Evolutionary conservation across 2,329 filamentous ascomycete species (phyloP).

Genomic region (Talaromyces sp.): DNA sequence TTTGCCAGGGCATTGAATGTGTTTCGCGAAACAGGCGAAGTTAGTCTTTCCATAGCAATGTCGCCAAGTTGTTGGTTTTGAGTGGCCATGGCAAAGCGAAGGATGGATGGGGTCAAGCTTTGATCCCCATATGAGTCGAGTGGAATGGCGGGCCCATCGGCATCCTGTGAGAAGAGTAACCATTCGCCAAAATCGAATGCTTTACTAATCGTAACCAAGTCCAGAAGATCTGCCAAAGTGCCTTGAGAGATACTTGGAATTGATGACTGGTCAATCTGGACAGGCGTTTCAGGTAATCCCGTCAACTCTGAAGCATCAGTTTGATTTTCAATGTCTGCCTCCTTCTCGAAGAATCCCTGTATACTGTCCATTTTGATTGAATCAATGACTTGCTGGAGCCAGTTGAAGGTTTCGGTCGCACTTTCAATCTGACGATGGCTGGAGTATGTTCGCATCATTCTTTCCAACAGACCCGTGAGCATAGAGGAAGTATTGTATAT

Average conservation of each 20-base stretch:
- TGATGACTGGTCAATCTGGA: constrained; percentile 23
- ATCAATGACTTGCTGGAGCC: constrained; percentile 31
- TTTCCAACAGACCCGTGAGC: constrained; percentile 29
- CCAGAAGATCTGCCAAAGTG: constrained; percentile 48
- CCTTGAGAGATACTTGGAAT: constrained; percentile 40
- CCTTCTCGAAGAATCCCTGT: constrained; percentile 23
- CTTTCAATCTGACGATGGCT: constrained; percentile 20
- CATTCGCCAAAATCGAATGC: constrained; percentile 49
- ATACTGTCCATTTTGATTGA: constrained; percentile 32
- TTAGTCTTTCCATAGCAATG: constrained; percentile 24
- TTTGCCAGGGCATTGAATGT: constrained; percentile 33
- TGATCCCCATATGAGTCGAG: constrained; percentile 42
- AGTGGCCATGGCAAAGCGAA: constrained; percentile 51
- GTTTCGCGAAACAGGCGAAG: constrained; percentile 29
- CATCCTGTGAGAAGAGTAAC: constrained; percentile 49
- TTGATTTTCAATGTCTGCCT: background rate
- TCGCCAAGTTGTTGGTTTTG: constrained; percentile 35
- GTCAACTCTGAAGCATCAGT: constrained; percentile 1
- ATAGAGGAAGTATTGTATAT: constrained; percentile 32
- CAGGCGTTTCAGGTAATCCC: constrained; percentile 8
- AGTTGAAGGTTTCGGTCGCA: constrained; percentile 26
- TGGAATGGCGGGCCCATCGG: constrained; percentile 53
- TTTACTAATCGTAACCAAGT: constrained; percentile 44
- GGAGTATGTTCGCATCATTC: constrained; percentile 25
- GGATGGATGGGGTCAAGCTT: constrained; percentile 48